Evolutionary conservation across 1,284 basidiomycete genomes (phyloP).

Genomic region (Leccinum fuscescens): DNA sequence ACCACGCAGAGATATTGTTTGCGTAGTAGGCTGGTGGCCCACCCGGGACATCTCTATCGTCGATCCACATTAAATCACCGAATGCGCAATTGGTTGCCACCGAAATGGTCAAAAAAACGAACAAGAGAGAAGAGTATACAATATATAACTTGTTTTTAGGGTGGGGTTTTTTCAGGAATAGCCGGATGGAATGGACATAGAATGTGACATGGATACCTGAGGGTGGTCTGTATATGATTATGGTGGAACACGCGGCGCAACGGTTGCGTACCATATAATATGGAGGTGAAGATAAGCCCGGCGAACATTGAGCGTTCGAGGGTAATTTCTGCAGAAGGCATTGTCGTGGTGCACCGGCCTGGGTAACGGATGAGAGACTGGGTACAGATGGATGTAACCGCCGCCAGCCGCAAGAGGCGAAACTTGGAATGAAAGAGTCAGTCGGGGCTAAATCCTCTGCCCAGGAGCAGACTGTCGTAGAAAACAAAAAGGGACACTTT

Average conservation of each 20-base stretch:
- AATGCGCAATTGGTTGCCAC: constrained; percentile 2
- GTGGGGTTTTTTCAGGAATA: neutral
- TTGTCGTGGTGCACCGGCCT: too few relatives aligned
- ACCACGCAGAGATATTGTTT: constrained; percentile 4
- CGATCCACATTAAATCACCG: constrained; percentile 8
- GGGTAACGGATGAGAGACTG: too few relatives aligned
- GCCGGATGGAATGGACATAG: constrained; percentile 1
- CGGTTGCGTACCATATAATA: constrained; percentile 1
- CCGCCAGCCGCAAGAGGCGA: too few relatives aligned
- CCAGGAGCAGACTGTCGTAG: neutral
- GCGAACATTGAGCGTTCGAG: neutral
- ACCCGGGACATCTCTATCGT: constrained; percentile 1
- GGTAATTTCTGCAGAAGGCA: too few relatives aligned
- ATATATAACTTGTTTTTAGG: constrained; percentile 1
- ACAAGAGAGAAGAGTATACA: constrained; percentile 1
- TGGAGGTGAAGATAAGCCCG: neutral
- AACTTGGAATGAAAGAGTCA: too few relatives aligned
- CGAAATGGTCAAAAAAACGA: constrained; percentile 3
- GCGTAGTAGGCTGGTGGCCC: constrained; percentile 1
- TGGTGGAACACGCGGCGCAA: neutral
- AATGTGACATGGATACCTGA: constrained; percentile 2
- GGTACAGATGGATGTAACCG: too few relatives aligned
- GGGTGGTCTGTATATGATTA: neutral
- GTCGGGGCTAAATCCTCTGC: too few relatives aligned
- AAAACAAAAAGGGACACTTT: neutral